Evolutionary conservation across 176 grass and related monocot species (phyloP).

Genomic region (Alloteropsis semialata): DNA sequence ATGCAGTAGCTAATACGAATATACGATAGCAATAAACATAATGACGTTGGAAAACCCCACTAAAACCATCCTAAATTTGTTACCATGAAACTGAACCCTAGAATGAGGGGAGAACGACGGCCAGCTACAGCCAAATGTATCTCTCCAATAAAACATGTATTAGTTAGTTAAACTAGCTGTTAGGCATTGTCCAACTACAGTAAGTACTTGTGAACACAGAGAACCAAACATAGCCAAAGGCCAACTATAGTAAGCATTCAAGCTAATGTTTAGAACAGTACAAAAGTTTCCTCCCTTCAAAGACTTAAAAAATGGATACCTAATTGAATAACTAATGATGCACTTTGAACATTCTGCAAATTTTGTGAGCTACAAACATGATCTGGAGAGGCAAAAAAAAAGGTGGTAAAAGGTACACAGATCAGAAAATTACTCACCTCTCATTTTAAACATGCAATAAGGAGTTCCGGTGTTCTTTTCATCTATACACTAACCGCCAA

Average conservation of each 20-base stretch:
- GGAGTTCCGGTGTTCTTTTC: slow-evolving; percentile 2
- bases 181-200: not conserved
- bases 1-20: not conserved
- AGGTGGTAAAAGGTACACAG: not conserved
- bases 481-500: slow-evolving; percentile 28
- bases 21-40: not conserved
- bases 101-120: not conserved
- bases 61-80: not conserved
- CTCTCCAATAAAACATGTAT: not conserved
- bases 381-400: not conserved
- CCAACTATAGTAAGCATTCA: not conserved
- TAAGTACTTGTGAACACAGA: not conserved
- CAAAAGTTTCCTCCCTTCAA: not conserved
- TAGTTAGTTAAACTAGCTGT: not conserved
- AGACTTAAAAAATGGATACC: not conserved
- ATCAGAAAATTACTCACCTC: slow-evolving; percentile 28
- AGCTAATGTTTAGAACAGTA: not conserved
- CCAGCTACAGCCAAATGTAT: not conserved
- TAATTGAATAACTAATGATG: not conserved
- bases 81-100: not conserved
- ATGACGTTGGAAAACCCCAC: not conserved
- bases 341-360: slow-evolving; percentile 5
- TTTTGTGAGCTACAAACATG: not conserved
- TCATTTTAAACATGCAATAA: slow-evolving; percentile 24
- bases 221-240: not conserved